Conservation (phyloP, 2,329 filamentous ascomycete genomes). For the Fusarium buharicum region DNA sequence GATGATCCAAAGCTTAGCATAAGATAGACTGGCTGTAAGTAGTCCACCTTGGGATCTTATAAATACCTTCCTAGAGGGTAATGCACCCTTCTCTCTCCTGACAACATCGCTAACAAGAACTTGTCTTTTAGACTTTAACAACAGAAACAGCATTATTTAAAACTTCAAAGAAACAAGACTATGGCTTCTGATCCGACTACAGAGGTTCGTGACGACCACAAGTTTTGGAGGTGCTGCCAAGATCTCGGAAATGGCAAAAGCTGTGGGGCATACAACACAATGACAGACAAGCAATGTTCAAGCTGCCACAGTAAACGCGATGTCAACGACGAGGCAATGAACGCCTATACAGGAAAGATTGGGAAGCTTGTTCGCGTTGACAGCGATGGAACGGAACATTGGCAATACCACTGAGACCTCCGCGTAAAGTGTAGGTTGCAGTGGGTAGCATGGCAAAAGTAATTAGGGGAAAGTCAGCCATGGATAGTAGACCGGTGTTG, state of each 20-base stretch:
- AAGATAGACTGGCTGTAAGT: too few species aligned
- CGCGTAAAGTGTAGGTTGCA: not conserved
- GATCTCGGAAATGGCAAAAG: not conserved
- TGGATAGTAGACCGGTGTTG: too few species aligned
- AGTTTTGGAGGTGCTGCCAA: conserved; percentile 11
- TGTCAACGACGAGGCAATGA: conserved; percentile 7
- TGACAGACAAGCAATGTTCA: conserved; percentile 5
- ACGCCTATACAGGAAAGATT: not conserved
- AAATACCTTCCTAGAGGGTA: too few species aligned
- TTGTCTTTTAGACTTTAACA: too few species aligned
- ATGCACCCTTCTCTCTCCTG: too few species aligned
- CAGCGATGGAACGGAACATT: conserved; percentile 4
- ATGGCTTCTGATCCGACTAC: not conserved
- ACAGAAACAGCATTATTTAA: not conserved
- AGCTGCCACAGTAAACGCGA: not conserved
- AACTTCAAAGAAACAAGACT: too few species aligned
- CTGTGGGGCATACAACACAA: conserved; percentile 3
- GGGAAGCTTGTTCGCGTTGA: conserved; percentile 13
- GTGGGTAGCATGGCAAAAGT: not conserved
- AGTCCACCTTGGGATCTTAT: too few species aligned
- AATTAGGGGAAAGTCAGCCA: not conserved
- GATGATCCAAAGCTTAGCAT: too few species aligned
- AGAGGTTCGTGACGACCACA: not conserved
- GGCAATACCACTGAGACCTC: not conserved
- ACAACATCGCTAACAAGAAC: too few species aligned